Evolutionary conservation across 352 stramenopile genomes (phyloP).

Genomic region (Saprolegnia parasitica): DNA sequence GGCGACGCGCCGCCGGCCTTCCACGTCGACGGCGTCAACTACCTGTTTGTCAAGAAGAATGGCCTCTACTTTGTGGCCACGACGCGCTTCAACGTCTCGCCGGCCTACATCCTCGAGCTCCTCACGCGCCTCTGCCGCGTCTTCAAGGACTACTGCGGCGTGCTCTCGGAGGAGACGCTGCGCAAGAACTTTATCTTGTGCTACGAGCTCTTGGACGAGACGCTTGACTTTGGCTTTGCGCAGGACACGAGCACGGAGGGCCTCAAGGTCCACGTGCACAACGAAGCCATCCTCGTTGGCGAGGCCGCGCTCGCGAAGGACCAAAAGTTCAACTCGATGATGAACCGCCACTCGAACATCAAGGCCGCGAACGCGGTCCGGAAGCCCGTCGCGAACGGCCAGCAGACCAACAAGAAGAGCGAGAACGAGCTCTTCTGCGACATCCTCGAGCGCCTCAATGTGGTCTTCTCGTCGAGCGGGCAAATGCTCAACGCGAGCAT

Average conservation of each 20-base stretch:
- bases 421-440: conserved; percentile 99
- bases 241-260: conserved; percentile 97
- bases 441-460: conserved; percentile 97
- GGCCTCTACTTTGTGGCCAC: conserved; percentile 97
- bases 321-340: conserved; percentile 90
- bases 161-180: conserved; percentile 97
- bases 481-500: conserved; percentile 98
- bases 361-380: conserved; percentile 83
- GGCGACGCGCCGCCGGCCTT: conserved; percentile 96
- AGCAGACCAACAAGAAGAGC: conserved; percentile 73
- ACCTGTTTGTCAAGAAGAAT: conserved; percentile 98
- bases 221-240: conserved; percentile 97
- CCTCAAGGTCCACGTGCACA: conserved; percentile 97
- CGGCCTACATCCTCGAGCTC: conserved; percentile 94
- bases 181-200: conserved; percentile 99
- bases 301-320: conserved; percentile 68
- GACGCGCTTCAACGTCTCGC: conserved; percentile 95
- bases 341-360: conserved; percentile 69
- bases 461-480: conserved; percentile 95
- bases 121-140: conserved; percentile 92
- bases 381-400: conserved; percentile 74
- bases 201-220: conserved; percentile 99
- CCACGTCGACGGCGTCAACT: conserved; percentile 96
- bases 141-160: conserved; percentile 99
- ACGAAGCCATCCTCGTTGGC: conserved; percentile 95